phyloP scores from a whole-genome alignment of 2,329 filamentous ascomycete species.

The Colletotrichum sp. region DNA sequence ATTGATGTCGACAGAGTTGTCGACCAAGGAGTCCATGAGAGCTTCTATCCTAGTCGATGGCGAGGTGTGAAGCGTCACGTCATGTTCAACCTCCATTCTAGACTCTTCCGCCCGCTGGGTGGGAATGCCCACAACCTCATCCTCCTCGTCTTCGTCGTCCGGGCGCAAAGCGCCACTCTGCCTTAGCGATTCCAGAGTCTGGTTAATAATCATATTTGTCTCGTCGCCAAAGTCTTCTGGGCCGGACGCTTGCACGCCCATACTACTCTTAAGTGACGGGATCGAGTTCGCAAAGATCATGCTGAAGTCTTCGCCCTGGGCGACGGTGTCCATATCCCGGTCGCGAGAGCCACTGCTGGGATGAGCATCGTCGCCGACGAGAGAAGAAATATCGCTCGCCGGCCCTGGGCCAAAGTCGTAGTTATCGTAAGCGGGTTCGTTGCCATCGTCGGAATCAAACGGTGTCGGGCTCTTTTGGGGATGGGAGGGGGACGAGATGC shows the following conservation, averaged over 20 bases:
- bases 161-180: slow-evolving; percentile 30
- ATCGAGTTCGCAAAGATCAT: slow-evolving; percentile 64
- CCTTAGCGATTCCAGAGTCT: slow-evolving; percentile 56
- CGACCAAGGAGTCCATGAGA: neutral
- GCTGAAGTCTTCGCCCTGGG: slow-evolving; percentile 61
- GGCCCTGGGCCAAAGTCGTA: slow-evolving; percentile 17
- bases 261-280: slow-evolving; percentile 52
- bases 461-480: slow-evolving; percentile 10
- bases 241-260: slow-evolving; percentile 36
- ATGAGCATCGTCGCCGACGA: slow-evolving; percentile 23
- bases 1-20: neutral
- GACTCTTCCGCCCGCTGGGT: neutral
- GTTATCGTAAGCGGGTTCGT: slow-evolving; percentile 4
- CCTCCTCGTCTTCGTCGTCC: neutral
- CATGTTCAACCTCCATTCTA: neutral
- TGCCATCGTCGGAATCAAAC: slow-evolving; percentile 9
- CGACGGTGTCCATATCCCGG: slow-evolving; percentile 42
- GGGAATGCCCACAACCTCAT: slow-evolving; percentile 14
- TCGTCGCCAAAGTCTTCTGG: slow-evolving; percentile 58
- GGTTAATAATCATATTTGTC: slow-evolving; percentile 62
- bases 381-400: slow-evolving; percentile 13
- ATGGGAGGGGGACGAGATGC: neutral
- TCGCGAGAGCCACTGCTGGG: slow-evolving; percentile 10
- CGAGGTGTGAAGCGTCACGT: neutral
- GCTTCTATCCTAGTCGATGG: neutral